These are phyloP conservation scores for Ormosia emarginata DNA, from an alignment of 306 rosid species.

Conservation along the genomic window DNA sequence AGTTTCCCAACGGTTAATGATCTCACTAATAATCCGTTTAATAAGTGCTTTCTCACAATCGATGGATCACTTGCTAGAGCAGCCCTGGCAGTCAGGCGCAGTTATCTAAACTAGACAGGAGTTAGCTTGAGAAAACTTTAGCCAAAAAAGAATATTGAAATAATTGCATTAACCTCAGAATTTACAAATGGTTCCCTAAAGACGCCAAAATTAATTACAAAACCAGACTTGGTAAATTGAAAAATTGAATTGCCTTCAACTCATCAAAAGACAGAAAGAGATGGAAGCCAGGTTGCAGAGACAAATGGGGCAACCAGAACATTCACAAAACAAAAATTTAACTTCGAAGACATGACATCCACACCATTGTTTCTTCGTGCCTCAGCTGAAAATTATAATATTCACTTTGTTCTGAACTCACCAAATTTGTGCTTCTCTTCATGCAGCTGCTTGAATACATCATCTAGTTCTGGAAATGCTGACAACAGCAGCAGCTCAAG, in stretches of 20 bases:
- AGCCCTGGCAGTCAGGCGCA: background rate
- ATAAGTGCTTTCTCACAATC: background rate
- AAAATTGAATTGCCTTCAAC: conserved; percentile 21
- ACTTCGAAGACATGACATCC: background rate
- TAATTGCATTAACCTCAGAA: conserved; percentile 38
- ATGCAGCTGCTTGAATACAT: conserved; percentile 66
- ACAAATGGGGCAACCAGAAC: background rate
- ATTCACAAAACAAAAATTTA: background rate
- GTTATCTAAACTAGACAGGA: background rate
- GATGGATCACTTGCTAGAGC: background rate
- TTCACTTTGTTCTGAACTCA: conserved; percentile 40
- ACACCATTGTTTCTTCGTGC: background rate
- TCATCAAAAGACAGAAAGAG: background rate
- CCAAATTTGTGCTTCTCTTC: conserved; percentile 79
- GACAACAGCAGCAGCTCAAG: conserved; percentile 70
- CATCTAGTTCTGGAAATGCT: conserved; percentile 78
- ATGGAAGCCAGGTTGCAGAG: conserved; percentile 21
- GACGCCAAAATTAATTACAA: conserved; percentile 25
- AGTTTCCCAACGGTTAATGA: background rate
- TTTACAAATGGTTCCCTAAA: conserved; percentile 41
- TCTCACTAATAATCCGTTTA: background rate
- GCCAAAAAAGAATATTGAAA: background rate
- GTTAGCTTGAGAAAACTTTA: background rate
- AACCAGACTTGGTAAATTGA: background rate
- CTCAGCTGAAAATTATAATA: conserved; percentile 8